Evolutionary conservation across 176 grass and related monocot species (phyloP).

Genomic region (Saccharum officinarum): DNA sequence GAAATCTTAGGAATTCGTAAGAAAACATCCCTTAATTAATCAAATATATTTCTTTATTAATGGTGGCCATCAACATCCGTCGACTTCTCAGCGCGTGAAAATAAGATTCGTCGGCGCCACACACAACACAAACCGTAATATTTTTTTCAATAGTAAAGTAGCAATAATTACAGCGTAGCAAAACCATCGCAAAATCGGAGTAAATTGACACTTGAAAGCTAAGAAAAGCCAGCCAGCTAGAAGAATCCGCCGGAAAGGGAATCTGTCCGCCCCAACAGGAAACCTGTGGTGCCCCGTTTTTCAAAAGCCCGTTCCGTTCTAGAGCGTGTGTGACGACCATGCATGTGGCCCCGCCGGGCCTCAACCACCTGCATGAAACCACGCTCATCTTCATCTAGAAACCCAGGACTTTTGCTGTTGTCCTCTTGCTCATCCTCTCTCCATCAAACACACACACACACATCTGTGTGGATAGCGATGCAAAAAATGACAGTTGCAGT

Average conservation of each 20-base stretch:
- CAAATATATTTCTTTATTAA: not conserved
- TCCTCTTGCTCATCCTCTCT: too few relatives aligned
- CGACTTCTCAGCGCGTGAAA: not conserved
- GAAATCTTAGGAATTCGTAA: not conserved
- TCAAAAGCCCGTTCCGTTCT: not conserved
- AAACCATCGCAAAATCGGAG: not conserved
- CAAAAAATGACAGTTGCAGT: not conserved
- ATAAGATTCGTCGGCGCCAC: not conserved
- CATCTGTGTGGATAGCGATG: too few relatives aligned
- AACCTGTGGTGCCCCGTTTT: constrained; percentile 2
- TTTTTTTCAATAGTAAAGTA: not conserved
- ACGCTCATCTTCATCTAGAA: too few relatives aligned
- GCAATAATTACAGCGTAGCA: not conserved
- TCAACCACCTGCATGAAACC: too few relatives aligned
- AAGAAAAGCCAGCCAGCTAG: not conserved
- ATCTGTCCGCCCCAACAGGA: not conserved
- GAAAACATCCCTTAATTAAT: not conserved
- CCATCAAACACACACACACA: too few relatives aligned
- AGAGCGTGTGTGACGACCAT: not conserved
- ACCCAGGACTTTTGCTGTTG: too few relatives aligned
- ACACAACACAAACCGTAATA: too few relatives aligned
- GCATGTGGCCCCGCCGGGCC: too few relatives aligned
- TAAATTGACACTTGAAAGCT: constrained; percentile 15
- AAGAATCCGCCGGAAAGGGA: constrained; percentile 15
- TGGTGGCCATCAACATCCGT: not conserved